phyloP scores from a whole-genome alignment of 2,329 filamentous ascomycete genomes.

The Sclerotinia spermophila region DNA sequence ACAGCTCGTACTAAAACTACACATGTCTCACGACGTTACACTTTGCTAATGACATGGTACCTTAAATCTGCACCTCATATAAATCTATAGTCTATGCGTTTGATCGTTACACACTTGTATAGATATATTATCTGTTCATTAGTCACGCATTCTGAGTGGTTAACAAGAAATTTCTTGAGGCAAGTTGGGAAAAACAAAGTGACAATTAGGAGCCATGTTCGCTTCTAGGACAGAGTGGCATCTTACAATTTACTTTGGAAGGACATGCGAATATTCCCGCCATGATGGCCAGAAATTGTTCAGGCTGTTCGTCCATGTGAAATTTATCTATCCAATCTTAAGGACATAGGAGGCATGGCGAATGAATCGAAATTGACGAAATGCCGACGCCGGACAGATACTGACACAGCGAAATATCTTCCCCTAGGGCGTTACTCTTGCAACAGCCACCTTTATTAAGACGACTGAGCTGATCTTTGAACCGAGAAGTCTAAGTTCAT shows the following conservation, averaged over 20 bases:
- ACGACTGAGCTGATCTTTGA: neutral
- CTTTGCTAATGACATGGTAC: neutral
- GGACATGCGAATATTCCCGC: neutral
- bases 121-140: neutral
- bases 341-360: neutral
- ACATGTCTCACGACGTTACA: neutral
- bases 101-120: neutral
- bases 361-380: neutral
- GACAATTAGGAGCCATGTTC: neutral
- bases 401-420: neutral
- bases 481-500: neutral
- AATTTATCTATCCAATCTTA: neutral
- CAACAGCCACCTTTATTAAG: neutral
- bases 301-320: neutral
- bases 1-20: neutral
- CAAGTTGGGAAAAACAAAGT: neutral
- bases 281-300: neutral
- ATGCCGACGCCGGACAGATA: neutral
- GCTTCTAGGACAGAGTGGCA: neutral
- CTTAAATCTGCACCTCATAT: neutral
- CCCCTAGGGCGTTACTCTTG: neutral
- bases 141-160: neutral
- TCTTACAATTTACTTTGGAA: neutral
- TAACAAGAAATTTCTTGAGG: neutral
- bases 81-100: neutral